phyloP scores from a whole-genome alignment of 805 yeast species.

The Candida caryicola region DNA sequence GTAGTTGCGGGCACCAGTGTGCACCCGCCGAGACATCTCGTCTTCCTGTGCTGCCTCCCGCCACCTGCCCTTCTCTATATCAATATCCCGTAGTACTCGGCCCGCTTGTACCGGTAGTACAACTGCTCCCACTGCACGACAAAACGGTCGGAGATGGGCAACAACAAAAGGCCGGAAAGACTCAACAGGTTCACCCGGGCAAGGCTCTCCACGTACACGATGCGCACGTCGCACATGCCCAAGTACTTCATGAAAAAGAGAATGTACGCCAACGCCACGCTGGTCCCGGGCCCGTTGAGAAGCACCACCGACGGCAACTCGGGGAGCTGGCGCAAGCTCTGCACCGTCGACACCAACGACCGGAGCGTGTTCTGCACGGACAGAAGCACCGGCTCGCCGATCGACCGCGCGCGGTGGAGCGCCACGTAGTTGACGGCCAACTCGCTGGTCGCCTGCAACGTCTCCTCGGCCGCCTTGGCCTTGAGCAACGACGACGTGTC shows the following conservation, averaged over 20 bases:
- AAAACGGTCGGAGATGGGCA: constrained; percentile 72
- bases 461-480: constrained; percentile 35
- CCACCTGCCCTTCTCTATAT: constrained; percentile 38
- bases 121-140: constrained; percentile 87
- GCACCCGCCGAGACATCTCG: background rate
- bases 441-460: constrained; percentile 9
- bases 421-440: constrained; percentile 18
- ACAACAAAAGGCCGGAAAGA: constrained; percentile 67
- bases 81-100: constrained; percentile 76
- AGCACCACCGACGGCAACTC: constrained; percentile 45
- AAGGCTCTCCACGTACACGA: constrained; percentile 80
- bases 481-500: constrained; percentile 49
- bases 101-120: constrained; percentile 47
- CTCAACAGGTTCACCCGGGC: constrained; percentile 79
- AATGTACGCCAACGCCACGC: constrained; percentile 64
- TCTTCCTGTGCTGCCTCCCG: background rate
- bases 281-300: constrained; percentile 80
- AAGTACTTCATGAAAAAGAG: constrained; percentile 49
- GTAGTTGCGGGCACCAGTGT: background rate
- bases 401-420: constrained; percentile 57
- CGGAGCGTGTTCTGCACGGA: constrained; percentile 45
- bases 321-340: constrained; percentile 24
- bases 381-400: constrained; percentile 51
- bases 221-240: constrained; percentile 49
- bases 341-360: constrained; percentile 32